These are phyloP conservation scores for Pseudopediastrum boryanum DNA, from an alignment of 139 green algal genomes.

Conservation along the genomic window DNA sequence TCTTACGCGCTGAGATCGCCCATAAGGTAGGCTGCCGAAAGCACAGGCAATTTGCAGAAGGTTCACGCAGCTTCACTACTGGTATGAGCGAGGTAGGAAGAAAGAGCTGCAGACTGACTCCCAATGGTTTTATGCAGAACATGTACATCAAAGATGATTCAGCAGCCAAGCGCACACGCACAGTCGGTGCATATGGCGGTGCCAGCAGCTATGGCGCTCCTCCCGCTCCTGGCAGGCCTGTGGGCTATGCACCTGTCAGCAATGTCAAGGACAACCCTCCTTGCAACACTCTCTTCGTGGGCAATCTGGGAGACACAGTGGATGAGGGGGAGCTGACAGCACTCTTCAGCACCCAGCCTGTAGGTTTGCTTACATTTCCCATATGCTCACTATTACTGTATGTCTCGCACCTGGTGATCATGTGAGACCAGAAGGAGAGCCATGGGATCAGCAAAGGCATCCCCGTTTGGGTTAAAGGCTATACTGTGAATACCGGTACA, in stretches of 20 bases:
- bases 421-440: too few species aligned
- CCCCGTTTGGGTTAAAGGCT: too few species aligned
- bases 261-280: constrained; percentile 83
- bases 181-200: background rate
- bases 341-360: constrained; percentile 51
- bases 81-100: too few species aligned
- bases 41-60: too few species aligned
- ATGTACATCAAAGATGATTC: constrained; percentile 78
- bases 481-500: too few species aligned
- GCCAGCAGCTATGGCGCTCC: background rate
- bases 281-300: constrained; percentile 95
- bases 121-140: constrained; percentile 38
- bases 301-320: constrained; percentile 49
- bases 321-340: constrained; percentile 48
- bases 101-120: constrained; percentile 24
- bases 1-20: constrained; percentile 87
- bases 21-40: too few species aligned
- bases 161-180: constrained; percentile 20
- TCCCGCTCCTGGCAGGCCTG: background rate
- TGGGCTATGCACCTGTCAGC: background rate
- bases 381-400: too few species aligned
- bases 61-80: too few species aligned
- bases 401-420: too few species aligned
- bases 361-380: background rate
- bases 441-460: too few species aligned